Evolutionary conservation across 768 basidiomycete genomes (phyloP).

Genomic region (Phallus indusiatus): DNA sequence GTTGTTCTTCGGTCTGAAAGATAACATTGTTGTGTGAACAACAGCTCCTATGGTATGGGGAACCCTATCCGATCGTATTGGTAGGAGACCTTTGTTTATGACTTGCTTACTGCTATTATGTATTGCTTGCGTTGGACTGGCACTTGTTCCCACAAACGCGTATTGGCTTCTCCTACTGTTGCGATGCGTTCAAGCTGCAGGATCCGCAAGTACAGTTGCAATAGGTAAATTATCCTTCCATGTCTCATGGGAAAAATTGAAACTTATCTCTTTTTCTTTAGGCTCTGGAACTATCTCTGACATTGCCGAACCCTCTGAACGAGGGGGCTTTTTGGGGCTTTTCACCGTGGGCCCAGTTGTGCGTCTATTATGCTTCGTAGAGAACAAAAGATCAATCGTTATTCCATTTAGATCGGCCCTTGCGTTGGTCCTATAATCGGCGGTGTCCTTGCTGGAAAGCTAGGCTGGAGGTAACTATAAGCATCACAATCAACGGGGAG

Average conservation of each 20-base stretch:
- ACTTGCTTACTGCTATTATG: constrained; percentile 54
- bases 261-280: constrained; percentile 14
- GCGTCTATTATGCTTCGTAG: constrained; percentile 12
- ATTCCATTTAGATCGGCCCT: constrained; percentile 20
- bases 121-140: constrained; percentile 54
- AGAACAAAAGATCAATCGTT: neutral
- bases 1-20: neutral
- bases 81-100: constrained; percentile 54
- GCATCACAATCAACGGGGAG: constrained; percentile 21
- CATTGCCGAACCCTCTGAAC: constrained; percentile 59
- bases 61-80: constrained; percentile 53
- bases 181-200: constrained; percentile 70
- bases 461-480: constrained; percentile 53
- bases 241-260: neutral
- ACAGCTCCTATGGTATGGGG: neutral
- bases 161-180: constrained; percentile 80
- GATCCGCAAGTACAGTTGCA: constrained; percentile 71
- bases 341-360: constrained; percentile 58
- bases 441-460: constrained; percentile 37
- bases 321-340: constrained; percentile 65
- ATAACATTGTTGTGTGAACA: neutral
- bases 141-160: constrained; percentile 41
- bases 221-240: constrained; percentile 34
- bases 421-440: constrained; percentile 43
- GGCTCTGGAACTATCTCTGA: constrained; percentile 74